These are phyloP conservation scores for Boletus tomentosulus DNA, from an alignment of 768 basidiomycete genomes.

Conservation along the genomic window DNA sequence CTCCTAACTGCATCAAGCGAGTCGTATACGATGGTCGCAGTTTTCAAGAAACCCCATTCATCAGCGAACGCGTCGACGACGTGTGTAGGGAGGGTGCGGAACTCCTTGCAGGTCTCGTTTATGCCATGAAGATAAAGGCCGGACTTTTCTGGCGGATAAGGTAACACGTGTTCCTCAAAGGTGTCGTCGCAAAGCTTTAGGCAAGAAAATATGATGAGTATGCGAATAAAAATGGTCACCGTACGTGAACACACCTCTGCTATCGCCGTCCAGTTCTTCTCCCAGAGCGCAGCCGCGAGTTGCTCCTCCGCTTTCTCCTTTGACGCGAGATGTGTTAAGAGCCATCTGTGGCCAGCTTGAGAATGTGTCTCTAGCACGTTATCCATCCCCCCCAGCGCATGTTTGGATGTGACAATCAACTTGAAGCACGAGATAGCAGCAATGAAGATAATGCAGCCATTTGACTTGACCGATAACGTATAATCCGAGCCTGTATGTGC, in stretches of 20 bases:
- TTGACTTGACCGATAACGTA: constrained; percentile 86
- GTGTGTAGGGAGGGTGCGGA: constrained; percentile 65
- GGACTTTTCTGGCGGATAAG: constrained; percentile 74
- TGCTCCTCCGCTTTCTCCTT: constrained; percentile 68
- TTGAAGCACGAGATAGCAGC: constrained; percentile 72
- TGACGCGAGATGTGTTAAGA: constrained; percentile 52
- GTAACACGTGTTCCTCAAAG: constrained; percentile 95
- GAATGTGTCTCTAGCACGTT: constrained; percentile 61
- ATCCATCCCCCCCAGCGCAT: constrained; percentile 65
- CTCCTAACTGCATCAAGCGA: constrained; percentile 62
- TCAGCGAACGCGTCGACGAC: constrained; percentile 75
- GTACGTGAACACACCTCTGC: constrained; percentile 65
- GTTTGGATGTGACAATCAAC: constrained; percentile 88
- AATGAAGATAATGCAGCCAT: constrained; percentile 96
- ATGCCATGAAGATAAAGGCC: constrained; percentile 93
- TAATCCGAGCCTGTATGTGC: constrained; percentile 72
- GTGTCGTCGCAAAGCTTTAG: constrained; percentile 90
- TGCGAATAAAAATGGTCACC: neutral
- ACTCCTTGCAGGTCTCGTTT: constrained; percentile 62
- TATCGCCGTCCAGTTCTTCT: constrained; percentile 82
- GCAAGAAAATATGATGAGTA: neutral
- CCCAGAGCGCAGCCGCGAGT: constrained; percentile 72
- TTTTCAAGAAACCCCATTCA: constrained; percentile 90
- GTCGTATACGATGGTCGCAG: constrained; percentile 49
- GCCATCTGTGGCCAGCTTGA: constrained; percentile 79